Base-by-base conservation (phyloP, 2,329 filamentous ascomycete genomes). In the Sporothrix brunneoviolacea region DNA sequence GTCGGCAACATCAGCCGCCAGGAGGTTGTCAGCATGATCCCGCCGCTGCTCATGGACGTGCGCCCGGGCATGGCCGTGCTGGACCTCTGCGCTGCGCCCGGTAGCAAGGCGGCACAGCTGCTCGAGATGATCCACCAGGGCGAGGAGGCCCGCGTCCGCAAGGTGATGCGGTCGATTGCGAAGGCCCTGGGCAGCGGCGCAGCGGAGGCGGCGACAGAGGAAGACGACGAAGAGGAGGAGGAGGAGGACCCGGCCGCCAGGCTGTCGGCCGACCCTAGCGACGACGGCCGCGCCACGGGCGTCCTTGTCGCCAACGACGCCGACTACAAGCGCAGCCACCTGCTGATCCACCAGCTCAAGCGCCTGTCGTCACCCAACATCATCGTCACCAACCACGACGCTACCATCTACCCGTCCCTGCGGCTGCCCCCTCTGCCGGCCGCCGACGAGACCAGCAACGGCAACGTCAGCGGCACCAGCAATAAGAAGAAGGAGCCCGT, bases 21-120 rank as follows among this genome's bases (percentile, higher is more conserved):
- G 69, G 93, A 98, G 71, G 86, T 95, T 39, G 93, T 98, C 62
- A 95, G 89, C 73, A 98, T 98, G 93, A 97, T 98, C 56, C 93
- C 93, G 22, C 93, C 93, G 22, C 78, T 97, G 60, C 76, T 97
- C 60, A 86, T 98, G 75, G 91, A 97, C 62, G 77, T 97, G 45
- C 82, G 82, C 59, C 91, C 93, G 4, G 88, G 91, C 48, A 95
- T 96, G 84, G 86, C 85, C 2, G 91, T 96, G 9, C 72, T 98
- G 60, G 93, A 98, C 67, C 84, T 98, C 73, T 98, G 93, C 69
- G 93, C 93, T 53, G 93, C 93, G 1, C 93, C 93, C 1, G 93
- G 93, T 54, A 97, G 91, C 74, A 98, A 98, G 75, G 91, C 93
- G 12, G 88, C 90, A 4, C 93, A 98, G 72, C 72, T 98, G 51